Base-by-base conservation (phyloP, 768 basidiomycete genomes). In the Scleroderma bovista region DNA sequence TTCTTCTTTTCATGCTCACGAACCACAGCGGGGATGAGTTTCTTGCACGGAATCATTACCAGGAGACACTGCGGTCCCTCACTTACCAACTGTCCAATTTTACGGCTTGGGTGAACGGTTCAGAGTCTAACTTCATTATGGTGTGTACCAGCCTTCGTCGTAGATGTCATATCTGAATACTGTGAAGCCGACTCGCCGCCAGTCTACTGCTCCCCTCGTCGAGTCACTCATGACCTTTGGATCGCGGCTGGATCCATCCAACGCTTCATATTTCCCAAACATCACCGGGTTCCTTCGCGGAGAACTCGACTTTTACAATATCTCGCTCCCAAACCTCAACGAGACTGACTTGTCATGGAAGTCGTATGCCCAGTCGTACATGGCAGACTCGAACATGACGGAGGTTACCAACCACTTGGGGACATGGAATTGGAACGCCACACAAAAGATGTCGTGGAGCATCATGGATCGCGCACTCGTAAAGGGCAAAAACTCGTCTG, bases 231-330 rank as follows among this genome's bases (percentile, higher is more conserved):
- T 79, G 34, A 65, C 78, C 2, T 62, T 69, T 44, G 76, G 76
- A 6, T 65, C 62, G 4, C 58, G 60, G 33, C 63, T 84, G 4
- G 74, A 81, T 53, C 73, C 78, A 4, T 52, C 57, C 17, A 48
- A 57, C 32, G 71, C 69, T 19, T 84, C 88, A 1, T 91, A 88
- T 61, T 87, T 83, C 57, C 64, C 72, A 4, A 93, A 93, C 60
- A 74, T 86, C 39, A 89, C 89, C 15, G 90, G 89, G 7, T 90
- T 87, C 62, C 75, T 88, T 51, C 82, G 81, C 48, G 87, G 86
- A 3, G 69, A 78, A 39, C 65, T 80, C 13, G 69, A 70, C 34
- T 79, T 79, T 57, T 73, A 80, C 59, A 92, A 91, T 60, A 78
- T 90, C 38, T 78, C 86, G 2, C 68, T 71, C 17, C 58, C 73